Conservation (phyloP, 768 basidiomycete genomes). For the Lentinula aciculospora region DNA sequence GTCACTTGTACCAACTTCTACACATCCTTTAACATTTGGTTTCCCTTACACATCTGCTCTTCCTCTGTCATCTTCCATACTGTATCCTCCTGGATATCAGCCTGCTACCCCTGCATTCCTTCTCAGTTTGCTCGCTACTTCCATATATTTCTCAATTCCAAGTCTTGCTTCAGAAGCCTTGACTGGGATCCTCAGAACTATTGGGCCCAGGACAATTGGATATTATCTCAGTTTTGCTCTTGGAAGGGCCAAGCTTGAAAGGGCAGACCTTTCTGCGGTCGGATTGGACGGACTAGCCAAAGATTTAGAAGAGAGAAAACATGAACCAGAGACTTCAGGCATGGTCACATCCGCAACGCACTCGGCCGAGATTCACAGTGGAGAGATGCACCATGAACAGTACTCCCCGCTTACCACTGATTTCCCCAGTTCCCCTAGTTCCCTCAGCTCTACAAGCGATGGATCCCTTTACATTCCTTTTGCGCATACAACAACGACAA, state of each 20-base stretch:
- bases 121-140: slow-evolving; percentile 80
- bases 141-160: slow-evolving; percentile 82
- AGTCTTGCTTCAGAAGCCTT: slow-evolving; percentile 71
- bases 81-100: slow-evolving; percentile 51
- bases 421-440: slow-evolving; percentile 1
- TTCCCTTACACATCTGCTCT: slow-evolving; percentile 33
- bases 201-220: slow-evolving; percentile 73
- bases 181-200: slow-evolving; percentile 60
- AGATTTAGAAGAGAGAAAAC: slow-evolving; percentile 29
- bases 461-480: slow-evolving; percentile 16
- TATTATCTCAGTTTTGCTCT: slow-evolving; percentile 80
- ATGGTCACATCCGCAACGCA: not conserved
- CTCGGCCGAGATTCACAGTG: not conserved
- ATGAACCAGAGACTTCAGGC: not conserved
- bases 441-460: slow-evolving; percentile 6
- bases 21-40: slow-evolving; percentile 68
- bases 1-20: slow-evolving; percentile 55
- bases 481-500: not conserved
- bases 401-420: slow-evolving; percentile 12
- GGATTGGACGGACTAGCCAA: slow-evolving; percentile 68
- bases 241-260: slow-evolving; percentile 47
- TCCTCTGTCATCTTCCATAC: slow-evolving; percentile 14
- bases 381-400: not conserved
- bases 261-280: slow-evolving; percentile 46
- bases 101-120: slow-evolving; percentile 78